Percentiles rank a stretch among this genome's conserved stretches.
These are phyloP conservation scores for Rubroshorea leprosula DNA, from an alignment of 345 rosid species.

Conservation along the genomic window DNA sequence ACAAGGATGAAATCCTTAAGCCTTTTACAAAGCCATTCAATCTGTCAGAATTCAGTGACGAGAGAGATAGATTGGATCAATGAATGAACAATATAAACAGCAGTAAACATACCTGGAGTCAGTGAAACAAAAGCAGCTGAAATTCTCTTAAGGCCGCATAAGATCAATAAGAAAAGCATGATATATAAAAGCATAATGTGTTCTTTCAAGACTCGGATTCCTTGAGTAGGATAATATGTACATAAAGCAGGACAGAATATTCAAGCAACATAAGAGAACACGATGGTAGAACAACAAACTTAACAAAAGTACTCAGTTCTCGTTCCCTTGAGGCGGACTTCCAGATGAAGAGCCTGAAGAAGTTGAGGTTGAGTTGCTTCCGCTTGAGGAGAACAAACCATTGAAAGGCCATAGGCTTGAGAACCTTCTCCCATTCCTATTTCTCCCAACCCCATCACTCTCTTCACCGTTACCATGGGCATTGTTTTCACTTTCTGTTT, in stretches of 20 bases:
- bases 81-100: neutral
- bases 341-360: conserved; percentile 29
- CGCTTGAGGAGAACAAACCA: conserved; percentile 57
- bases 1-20: too few relatives aligned
- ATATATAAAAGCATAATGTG: conserved; percentile 7
- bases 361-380: conserved; percentile 37
- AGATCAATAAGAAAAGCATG: conserved; percentile 8
- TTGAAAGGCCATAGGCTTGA: conserved; percentile 77
- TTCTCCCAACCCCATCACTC: conserved; percentile 46
- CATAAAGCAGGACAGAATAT: conserved; percentile 20
- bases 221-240: conserved; percentile 22
- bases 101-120: neutral
- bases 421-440: conserved; percentile 56
- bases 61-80: neutral
- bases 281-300: conserved; percentile 8
- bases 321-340: conserved; percentile 30
- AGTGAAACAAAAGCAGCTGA: neutral
- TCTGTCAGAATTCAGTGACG: too few relatives aligned
- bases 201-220: conserved; percentile 11
- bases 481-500: conserved; percentile 26
- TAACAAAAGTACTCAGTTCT: conserved; percentile 26
- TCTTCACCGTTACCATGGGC: conserved; percentile 29
- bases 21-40: too few relatives aligned
- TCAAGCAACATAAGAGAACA: conserved; percentile 13
- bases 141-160: conserved; percentile 1